Percentiles rank a stretch among this genome's conserved stretches.
Evolutionary conservation across 2,329 filamentous ascomycete genomes (phyloP).

Genomic region (Trichophyton rubrum): DNA sequence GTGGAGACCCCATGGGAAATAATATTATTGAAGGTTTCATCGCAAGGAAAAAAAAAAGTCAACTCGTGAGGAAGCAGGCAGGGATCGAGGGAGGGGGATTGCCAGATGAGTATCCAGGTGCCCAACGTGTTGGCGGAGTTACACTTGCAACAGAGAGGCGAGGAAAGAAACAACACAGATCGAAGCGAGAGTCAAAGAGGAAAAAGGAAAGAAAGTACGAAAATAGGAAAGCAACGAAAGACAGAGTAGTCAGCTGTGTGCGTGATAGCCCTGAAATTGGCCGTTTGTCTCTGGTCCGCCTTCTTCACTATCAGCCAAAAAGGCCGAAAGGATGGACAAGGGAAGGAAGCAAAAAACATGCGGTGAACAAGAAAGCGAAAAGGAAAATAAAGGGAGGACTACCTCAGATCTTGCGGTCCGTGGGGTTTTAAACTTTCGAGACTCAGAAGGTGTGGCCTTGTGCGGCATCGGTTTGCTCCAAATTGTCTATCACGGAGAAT

Average conservation of each 20-base stretch:
- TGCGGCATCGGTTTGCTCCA: neutral
- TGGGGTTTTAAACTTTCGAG: constrained; percentile 1
- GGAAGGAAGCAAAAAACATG: neutral
- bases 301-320: neutral
- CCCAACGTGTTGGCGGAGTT: constrained; percentile 1
- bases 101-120: neutral
- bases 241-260: neutral
- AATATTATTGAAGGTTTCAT: neutral
- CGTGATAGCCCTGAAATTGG: neutral
- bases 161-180: neutral
- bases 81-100: neutral
- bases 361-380: constrained; percentile 3
- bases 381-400: neutral
- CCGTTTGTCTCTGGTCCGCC: neutral
- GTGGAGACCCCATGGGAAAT: constrained; percentile 1
- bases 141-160: neutral
- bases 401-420: neutral
- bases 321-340: neutral
- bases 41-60: neutral
- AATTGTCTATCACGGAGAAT: neutral
- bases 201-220: neutral
- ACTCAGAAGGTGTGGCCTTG: neutral
- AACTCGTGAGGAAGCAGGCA: neutral
- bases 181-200: neutral
- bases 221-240: neutral